Evolutionary conservation across 2,329 filamentous ascomycete species (phyloP), one percentile per base, ranked within the genome.

Genomic region (Chaetomiaceae sp.): DNA sequence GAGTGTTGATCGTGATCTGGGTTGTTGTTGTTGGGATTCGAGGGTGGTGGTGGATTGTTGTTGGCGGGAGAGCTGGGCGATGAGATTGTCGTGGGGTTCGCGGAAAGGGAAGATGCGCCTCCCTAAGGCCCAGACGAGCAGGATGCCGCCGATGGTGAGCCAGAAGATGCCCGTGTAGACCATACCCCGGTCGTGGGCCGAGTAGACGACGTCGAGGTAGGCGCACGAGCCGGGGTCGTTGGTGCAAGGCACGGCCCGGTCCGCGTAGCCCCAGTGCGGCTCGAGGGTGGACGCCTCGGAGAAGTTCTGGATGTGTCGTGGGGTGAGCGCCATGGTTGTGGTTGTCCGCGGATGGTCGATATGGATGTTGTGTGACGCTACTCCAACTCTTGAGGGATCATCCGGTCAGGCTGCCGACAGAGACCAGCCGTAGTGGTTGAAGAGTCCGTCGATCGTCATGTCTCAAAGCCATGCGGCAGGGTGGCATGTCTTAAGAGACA

Each of bases 191-290:
- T 79, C 77, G 62, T 81, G 78, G 14, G 72, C 66, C 22, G 58
- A 56, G 56, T 81, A 81, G 43, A 80, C 76, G 31, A 72, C 68
- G 54, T 81, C 78, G 45, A 81, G 74, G 61, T 78, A 78, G 23
- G 63, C 71, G 64, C 75, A 78, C 7, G 74, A 73, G n/a, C 74
- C 75, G 12, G 67, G 59, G 53, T 77, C 75, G 61, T 69, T 75
- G 47, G 66, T 70, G 64, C 75, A 78, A 3, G 75, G 75, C 3
- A 77, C 38, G 0, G 71, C 67, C 22, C 75, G 72, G 58, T 71
- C 68, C n/a, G 68, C 69, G 52, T 77, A 78, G 39, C 75, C 75
- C 75, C 75, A 78, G 62, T 78, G 73, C 34, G 66, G 67, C 51
- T 72, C 66, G 14, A 71, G 52, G n/a, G 53, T 48, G 25, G 59